phyloP scores from a whole-genome alignment of 805 yeast genomes.

The Danielia reshetovae region DNA sequence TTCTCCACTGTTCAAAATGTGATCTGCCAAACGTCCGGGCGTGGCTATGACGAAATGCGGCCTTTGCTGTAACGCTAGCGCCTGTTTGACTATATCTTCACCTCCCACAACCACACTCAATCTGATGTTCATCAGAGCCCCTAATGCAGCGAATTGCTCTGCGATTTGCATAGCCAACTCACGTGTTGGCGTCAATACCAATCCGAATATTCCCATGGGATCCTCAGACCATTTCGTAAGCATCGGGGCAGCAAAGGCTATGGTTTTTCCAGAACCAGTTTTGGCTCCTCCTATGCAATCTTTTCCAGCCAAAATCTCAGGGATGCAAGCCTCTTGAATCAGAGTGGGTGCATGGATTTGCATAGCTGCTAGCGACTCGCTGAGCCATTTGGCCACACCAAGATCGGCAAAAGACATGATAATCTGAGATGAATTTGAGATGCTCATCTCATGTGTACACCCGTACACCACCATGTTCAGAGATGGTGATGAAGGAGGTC shows the following conservation, averaged over 20 bases:
- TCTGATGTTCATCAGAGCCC: conserved; percentile 81
- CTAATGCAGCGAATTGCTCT: conserved; percentile 91
- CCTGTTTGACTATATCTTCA: conserved; percentile 86
- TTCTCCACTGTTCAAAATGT: conserved; percentile 80
- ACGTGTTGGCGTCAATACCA: conserved; percentile 86
- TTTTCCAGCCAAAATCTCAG: conserved; percentile 73
- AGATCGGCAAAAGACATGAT: conserved; percentile 49
- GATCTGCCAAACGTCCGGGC: conserved; percentile 95
- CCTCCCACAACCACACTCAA: conserved; percentile 92
- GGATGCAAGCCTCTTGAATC: conserved; percentile 87
- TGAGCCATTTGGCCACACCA: conserved; percentile 85
- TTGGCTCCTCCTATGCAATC: conserved; percentile 98
- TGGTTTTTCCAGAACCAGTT: conserved; percentile 97
- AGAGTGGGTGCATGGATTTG: conserved; percentile 78
- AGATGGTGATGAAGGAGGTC: too few relatives aligned
- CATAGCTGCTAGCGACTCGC: conserved; percentile 77
- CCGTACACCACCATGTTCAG: conserved; percentile 4
- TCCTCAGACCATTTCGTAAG: conserved; percentile 91
- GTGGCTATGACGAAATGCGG: conserved; percentile 97
- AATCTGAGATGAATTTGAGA: conserved; percentile 1
- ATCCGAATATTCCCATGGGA: conserved; percentile 88
- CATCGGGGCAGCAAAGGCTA: conserved; percentile 98
- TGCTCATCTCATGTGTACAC: conserved; percentile 11
- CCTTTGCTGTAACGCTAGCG: conserved; percentile 69
- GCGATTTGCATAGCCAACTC: conserved; percentile 96